Evolutionary conservation across 768 basidiomycete genomes (phyloP), one percentile per base, ranked within the genome.

Genomic region (Mycena leptocephala): DNA sequence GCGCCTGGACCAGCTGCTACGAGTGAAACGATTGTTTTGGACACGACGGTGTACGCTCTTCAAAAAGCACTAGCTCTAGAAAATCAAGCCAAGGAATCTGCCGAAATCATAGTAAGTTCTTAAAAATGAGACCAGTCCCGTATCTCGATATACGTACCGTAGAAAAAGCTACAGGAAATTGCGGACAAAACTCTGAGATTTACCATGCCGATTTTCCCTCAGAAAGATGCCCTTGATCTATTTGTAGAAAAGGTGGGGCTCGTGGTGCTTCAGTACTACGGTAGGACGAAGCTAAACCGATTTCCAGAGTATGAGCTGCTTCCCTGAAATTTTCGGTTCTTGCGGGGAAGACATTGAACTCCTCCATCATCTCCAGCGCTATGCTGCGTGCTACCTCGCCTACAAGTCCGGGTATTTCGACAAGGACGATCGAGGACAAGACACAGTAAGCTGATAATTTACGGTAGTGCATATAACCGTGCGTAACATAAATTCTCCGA

Each of bases 351-450:
- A 75, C 18, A 62, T 58, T 5, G 53, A 33, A 3, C 58, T 75
- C 11, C 64, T 71, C 11, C 69, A 75, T 18, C 64, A 72, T 55
- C 63, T 78, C 7, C 77, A 78, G 43, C 77, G 77, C 6, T 78
- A 78, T 46, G 74, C 32, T 2, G 77, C 77, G 9, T 72, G 65
- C 51, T 78, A 75, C 43, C 16, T 75, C 8, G 77, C 74, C 5
- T 59, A 72, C 26, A 72, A 70, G 35, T 24, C 74, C 3, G 74
- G 77, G 4, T 75, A 78, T 43, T 78, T 72, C 37, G 43, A 59
- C 11, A 32, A 24, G 10, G 30, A 5, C 5, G 32, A 5, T 11
- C 24, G 30, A 32, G 16, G 28, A 24, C 11, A 10, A 22, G 62
- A 56, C 28, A 16, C 66, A 43, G 73, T 74, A 62, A 74, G 56